phyloP scores from a whole-genome alignment of 2,329 filamentous ascomycete species.

The Ceratocystis harringtonii region DNA sequence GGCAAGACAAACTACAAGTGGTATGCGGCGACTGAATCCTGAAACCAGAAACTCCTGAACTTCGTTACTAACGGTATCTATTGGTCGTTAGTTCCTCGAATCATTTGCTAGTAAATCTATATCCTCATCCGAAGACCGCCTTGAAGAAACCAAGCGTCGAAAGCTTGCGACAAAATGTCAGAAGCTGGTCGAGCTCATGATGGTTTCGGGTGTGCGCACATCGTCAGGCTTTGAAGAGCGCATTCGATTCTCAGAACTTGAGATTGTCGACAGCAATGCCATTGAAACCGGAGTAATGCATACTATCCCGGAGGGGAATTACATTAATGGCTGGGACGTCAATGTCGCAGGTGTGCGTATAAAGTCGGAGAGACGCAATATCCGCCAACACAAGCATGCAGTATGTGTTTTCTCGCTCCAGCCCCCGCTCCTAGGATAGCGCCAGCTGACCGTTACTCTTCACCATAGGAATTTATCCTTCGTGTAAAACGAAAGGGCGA shows the following conservation, averaged over 20 bases:
- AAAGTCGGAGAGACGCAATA: conserved; percentile 65
- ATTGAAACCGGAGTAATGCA: conserved; percentile 80
- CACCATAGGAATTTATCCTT: conserved; percentile 67
- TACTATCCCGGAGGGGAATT: conserved; percentile 79
- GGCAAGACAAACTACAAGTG: conserved; percentile 94
- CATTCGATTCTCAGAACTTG: conserved; percentile 90
- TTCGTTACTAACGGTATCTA: not conserved
- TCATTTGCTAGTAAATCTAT: conserved; percentile 96
- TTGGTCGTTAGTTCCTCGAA: conserved; percentile 59
- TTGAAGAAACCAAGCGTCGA: conserved; percentile 88
- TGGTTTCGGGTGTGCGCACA: conserved; percentile 93
- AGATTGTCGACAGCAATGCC: conserved; percentile 84
- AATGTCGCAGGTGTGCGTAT: conserved; percentile 84
- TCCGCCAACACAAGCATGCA: conserved; percentile 82
- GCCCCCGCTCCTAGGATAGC: not conserved
- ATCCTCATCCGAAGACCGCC: conserved; percentile 84
- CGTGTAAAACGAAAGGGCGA: conserved; percentile 67
- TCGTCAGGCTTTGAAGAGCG: conserved; percentile 95
- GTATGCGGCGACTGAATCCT: conserved; percentile 36
- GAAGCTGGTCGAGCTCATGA: conserved; percentile 97
- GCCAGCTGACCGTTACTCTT: not conserved
- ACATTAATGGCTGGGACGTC: conserved; percentile 91
- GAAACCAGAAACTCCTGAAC: not conserved
- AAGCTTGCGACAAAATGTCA: conserved; percentile 87
- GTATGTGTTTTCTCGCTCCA: conserved; percentile 35